A percentile compares a stretch with the other conserved stretches of the same genome.
Conservation (phyloP, 768 basidiomycete species). For the Rickenella mellea region DNA sequence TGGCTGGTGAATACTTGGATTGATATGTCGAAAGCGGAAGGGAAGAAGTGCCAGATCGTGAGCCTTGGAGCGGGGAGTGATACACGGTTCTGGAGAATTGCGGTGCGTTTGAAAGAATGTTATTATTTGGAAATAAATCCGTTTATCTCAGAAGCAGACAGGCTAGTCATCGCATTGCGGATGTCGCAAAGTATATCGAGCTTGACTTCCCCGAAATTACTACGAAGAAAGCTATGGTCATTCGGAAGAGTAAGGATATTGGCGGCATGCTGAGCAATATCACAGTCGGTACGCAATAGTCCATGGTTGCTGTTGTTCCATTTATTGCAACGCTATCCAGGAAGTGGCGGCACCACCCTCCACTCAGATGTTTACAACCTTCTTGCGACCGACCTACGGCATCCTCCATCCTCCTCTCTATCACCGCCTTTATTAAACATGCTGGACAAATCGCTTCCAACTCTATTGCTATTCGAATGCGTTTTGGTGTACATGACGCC, state of each 20-base stretch:
- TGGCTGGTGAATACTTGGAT: constrained; percentile 62
- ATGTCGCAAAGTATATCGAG: constrained; percentile 64
- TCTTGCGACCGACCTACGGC: constrained; percentile 69
- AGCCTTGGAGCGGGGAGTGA: constrained; percentile 95
- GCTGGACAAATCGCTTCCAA: constrained; percentile 60
- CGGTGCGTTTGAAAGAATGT: constrained; percentile 40
- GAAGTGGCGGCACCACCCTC: constrained; percentile 51
- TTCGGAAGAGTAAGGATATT: constrained; percentile 57
- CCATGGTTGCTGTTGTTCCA: neutral
- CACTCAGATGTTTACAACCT: constrained; percentile 56
- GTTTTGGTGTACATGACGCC: constrained; percentile 84
- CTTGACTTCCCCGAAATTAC: constrained; percentile 88
- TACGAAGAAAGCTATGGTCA: constrained; percentile 70
- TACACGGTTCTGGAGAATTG: constrained; percentile 87
- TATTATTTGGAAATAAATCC: neutral
- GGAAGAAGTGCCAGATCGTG: constrained; percentile 71
- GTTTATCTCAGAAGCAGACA: constrained; percentile 22
- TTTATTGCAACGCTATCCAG: constrained; percentile 22
- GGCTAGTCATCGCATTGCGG: constrained; percentile 44
- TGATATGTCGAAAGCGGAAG: constrained; percentile 28
- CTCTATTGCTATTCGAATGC: constrained; percentile 87
- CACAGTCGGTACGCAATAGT: constrained; percentile 28
- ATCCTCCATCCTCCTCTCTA: constrained; percentile 40
- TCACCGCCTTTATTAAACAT: constrained; percentile 27
- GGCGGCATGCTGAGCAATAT: constrained; percentile 35